Conservation (phyloP, 371 early-diverging fungal genomes). For the Capniomyces stellatus region DNA sequence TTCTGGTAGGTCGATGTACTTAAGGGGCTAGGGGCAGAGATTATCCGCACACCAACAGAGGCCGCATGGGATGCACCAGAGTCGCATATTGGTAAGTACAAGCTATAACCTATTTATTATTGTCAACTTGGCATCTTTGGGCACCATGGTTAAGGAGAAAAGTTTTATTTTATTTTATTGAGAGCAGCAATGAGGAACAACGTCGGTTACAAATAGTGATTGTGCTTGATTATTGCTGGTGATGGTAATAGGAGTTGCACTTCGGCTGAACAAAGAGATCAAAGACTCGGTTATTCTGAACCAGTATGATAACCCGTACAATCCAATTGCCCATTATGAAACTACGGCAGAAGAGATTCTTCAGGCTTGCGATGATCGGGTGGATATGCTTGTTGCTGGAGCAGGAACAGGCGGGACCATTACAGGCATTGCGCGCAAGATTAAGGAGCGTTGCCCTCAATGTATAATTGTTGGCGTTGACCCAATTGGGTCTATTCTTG, state of each 20-base stretch:
- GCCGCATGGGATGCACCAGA: slow-evolving; percentile 96
- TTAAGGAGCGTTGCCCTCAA: slow-evolving; percentile 82
- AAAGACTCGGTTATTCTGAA: slow-evolving; percentile 87
- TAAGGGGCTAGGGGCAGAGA: slow-evolving; percentile 92
- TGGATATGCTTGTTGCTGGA: slow-evolving; percentile 93
- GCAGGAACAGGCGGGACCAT: slow-evolving; percentile 97
- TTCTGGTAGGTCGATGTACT: slow-evolving; percentile 51
- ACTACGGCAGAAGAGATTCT: slow-evolving; percentile 77
- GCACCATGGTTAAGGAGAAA: too few species aligned
- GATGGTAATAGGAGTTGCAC: slow-evolving; percentile 91
- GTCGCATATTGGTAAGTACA: slow-evolving; percentile 78
- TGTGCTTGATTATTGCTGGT: too few species aligned
- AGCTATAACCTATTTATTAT: too few species aligned
- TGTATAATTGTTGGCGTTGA: slow-evolving; percentile 84
- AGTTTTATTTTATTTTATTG: too few species aligned
- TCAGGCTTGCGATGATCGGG: slow-evolving; percentile 62
- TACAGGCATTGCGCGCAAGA: slow-evolving; percentile 77
- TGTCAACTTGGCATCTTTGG: too few species aligned
- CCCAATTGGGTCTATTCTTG: slow-evolving; percentile 85
- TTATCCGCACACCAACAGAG: slow-evolving; percentile 93
- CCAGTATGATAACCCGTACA: slow-evolving; percentile 87
- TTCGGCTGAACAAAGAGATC: slow-evolving; percentile 77
- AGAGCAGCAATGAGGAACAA: too few species aligned
- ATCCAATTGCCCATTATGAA: slow-evolving; percentile 92
- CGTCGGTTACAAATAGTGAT: too few species aligned